Evolutionary conservation across 2,329 filamentous ascomycete genomes (phyloP), one percentile per base, ranked within the genome.

Genomic region (Monosporascus sp.): DNA sequence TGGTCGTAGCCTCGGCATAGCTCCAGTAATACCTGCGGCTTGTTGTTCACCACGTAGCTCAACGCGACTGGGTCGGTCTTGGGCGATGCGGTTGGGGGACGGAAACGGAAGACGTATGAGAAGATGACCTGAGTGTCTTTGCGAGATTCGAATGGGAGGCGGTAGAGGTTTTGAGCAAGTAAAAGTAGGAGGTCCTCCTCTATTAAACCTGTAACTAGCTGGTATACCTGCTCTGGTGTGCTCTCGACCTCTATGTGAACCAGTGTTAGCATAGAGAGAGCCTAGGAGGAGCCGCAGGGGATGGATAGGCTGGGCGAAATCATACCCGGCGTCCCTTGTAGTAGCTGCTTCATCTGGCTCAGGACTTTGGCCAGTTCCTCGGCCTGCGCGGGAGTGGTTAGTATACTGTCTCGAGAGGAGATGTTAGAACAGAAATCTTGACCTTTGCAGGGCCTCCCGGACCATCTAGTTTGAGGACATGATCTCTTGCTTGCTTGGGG

Each of bases 41-140:
- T 82, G 62, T 89, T 87, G 65, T 90, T 87, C 58, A 96, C 87
- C 54, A 97, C 88, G 69, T 96, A 95, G 61, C 90, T 88, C 53
- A 99, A 79, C 25, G 94, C 91, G 49, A 92, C 83, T 0, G 91
- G 90, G 57, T 95, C 90, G 60, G 79, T 82, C 65, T 85, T 84
- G 14, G 81, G 78, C 20, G 86, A 83, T 2, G 81, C 82, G 44
- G 81, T 82, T 43, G 83, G 77, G 6, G 88, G 88, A 59, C 89
- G 89, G 77, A 94, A 97, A 60, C 92, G 89, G 69, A 97, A 90
- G 61, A 95, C 88, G 70, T 93, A 94, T 41, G 91, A 96, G 74
- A 97, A 94, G 68, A 97, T 94, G 58, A 94, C 89, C 70, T 97
- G 93, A 14, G 90, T 89, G 67, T 97, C 93, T 76, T 97, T 97